Base-by-base conservation (phyloP, 176 grass and related monocot genomes). In the Lolium multiflorum region DNA sequence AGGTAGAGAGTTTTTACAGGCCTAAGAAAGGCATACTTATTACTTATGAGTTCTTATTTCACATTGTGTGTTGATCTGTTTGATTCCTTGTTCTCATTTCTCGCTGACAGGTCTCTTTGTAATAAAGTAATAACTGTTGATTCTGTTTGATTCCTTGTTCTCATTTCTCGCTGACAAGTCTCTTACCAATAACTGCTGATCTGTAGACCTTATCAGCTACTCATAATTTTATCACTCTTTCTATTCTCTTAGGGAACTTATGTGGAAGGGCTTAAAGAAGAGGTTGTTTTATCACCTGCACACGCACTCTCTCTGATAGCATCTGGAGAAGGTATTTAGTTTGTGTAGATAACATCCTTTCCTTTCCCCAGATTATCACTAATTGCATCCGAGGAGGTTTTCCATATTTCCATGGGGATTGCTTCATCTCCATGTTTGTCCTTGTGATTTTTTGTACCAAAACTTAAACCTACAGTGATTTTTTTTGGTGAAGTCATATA, bases 181-280 rank as follows among this genome's bases (percentile, higher is more conserved):
- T 77, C 15, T 24, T 82, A 15, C 78, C 9, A 59, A 43, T 64
- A 61, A 56, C 4, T 38, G 22, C 79, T 38, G 15, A 78, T 35
- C 16, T 54, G 71, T 17, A 46, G 7, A 28, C 56, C 56, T 73
- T 79, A 59, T 84, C n/a, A 55, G 35, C 48, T 51, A 16, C 63
- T 80, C 81, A 48, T 83, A 55, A 22, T 77, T 79, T 10, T 39
- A 49, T 59, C 55, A 80, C 78, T 85, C 51, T 31, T 89, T 93
- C 60, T 63, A 78, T 51, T 89, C 48, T 56, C 69, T 80, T 65
- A 98, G 96, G 96, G 96, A 88, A 95, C 93, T 75, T 98, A 98
- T 88, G 96, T 98, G 44, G 93, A 98, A 91, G 96, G 96, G 65
- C 92, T 98, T 82, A 98, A 98, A 92, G 96, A 98, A 94, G 96